phyloP scores from a whole-genome alignment of 305 asterid species.

The Solanum hybrid region DNA sequence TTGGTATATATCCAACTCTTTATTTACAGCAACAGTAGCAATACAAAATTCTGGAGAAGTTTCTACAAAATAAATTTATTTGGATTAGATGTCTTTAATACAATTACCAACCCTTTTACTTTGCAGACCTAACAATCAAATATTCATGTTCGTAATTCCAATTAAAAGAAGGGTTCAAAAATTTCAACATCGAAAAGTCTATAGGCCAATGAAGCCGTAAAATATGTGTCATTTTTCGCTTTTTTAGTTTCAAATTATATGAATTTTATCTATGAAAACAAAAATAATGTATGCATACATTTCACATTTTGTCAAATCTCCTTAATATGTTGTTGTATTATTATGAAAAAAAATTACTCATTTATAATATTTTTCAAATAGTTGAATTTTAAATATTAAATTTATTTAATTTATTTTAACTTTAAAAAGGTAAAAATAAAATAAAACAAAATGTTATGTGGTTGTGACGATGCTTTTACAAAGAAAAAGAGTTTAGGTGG shows the following conservation, averaged over 20 bases:
- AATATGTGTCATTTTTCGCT: not conserved
- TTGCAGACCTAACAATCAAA: not conserved
- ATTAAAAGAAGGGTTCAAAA: not conserved
- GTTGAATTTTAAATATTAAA: not conserved
- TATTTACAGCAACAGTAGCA: fast-evolving
- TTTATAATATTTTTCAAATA: not conserved
- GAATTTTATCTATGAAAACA: not conserved
- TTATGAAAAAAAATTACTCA: not conserved
- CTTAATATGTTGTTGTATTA: not conserved
- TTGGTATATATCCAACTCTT: fast-evolving
- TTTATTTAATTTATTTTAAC: not conserved
- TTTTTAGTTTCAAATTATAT: not conserved
- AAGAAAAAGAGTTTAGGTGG: not conserved
- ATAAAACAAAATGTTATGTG: not conserved
- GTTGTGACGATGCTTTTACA: not conserved
- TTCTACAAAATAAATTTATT: not conserved
- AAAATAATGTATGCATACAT: not conserved
- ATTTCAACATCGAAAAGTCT: not conserved
- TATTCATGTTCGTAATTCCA: not conserved
- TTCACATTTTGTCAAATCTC: too few species aligned
- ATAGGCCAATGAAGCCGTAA: not conserved
- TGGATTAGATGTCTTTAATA: not conserved
- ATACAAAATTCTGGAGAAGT: not conserved
- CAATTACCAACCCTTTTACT: not conserved
- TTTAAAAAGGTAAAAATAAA: not conserved